Evolutionary conservation across 176 grass and related monocot species (phyloP).

Genomic region (Tuctoria greenei): DNA sequence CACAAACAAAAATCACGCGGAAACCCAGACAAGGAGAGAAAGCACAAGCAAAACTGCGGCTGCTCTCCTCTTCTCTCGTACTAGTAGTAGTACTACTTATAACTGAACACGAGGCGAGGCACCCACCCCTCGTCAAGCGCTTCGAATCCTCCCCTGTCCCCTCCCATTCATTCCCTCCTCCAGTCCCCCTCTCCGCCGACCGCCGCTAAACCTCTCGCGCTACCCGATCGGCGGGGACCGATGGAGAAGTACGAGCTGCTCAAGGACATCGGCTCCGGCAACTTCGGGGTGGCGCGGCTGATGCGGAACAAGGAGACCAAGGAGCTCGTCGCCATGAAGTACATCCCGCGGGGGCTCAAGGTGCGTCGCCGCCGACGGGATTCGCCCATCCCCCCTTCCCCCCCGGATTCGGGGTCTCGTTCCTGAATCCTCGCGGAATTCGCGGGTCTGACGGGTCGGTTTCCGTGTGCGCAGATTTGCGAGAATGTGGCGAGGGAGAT

Average conservation of each 20-base stretch:
- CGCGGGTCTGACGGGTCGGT: too few relatives aligned
- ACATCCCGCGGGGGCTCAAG: conserved; percentile 78
- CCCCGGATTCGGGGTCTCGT: neutral
- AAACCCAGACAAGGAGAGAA: conserved; percentile 15
- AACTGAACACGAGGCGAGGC: neutral
- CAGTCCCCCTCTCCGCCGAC: neutral
- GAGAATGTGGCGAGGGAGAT: conserved; percentile 79
- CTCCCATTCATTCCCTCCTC: neutral
- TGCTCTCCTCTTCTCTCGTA: neutral
- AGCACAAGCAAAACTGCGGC: neutral
- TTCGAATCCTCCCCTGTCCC: conserved; percentile 29
- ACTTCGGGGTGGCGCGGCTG: conserved; percentile 78
- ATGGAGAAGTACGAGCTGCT: conserved; percentile 92
- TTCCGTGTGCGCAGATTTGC: conserved; percentile 51
- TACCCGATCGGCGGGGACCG: neutral
- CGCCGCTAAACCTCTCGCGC: neutral
- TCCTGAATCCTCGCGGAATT: neutral
- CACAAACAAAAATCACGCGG: conserved; percentile 3
- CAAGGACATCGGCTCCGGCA: conserved; percentile 80
- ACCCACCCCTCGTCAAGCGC: conserved; percentile 45
- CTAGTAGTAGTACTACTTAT: neutral
- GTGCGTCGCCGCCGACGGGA: conserved; percentile 19
- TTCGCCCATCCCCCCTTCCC: neutral
- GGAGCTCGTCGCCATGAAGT: conserved; percentile 93
- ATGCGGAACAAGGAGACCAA: conserved; percentile 87